A percentile compares a stretch with the other conserved stretches of the same genome.
Evolutionary conservation across 495 filamentous ascomycete species (phyloP).

Genomic region (Aspergillus bridgeri): DNA sequence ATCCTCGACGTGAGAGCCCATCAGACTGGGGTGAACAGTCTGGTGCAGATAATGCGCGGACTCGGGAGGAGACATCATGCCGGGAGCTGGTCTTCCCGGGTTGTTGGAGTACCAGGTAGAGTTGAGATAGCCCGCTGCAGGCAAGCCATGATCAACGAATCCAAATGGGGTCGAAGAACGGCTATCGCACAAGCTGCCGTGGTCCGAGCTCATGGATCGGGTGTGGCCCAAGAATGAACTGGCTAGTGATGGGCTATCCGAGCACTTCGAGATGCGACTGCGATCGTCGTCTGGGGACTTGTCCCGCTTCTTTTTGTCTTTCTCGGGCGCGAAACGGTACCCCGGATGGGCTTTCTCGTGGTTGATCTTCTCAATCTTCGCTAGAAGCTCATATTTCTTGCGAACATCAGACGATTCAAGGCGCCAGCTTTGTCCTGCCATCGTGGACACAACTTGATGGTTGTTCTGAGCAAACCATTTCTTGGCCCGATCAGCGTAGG

Average conservation of each 20-base stretch:
- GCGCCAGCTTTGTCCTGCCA: conserved; percentile 82
- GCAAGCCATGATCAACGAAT: conserved; percentile 22
- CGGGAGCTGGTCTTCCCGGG: conserved; percentile 56
- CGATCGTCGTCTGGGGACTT: conserved; percentile 32
- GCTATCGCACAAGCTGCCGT: conserved; percentile 27
- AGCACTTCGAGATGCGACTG: conserved; percentile 1
- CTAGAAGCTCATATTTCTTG: conserved; percentile 76
- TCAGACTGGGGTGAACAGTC: conserved; percentile 35
- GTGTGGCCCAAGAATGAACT: conserved; percentile 22
- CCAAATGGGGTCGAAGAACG: conserved; percentile 36
- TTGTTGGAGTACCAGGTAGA: conserved; percentile 47
- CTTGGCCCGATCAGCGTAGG: conserved; percentile 85
- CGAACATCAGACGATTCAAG: conserved; percentile 69
- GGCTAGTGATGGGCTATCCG: conserved; percentile 18
- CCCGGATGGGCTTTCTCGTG: conserved; percentile 83
- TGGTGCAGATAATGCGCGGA: conserved; percentile 62
- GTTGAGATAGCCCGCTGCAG: conserved; percentile 26
- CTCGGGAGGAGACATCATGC: conserved; percentile 50
- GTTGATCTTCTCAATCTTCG: conserved; percentile 78
- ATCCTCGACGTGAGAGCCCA: conserved; percentile 27
- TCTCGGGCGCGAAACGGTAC: conserved; percentile 93
- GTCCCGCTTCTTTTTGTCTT: conserved; percentile 54
- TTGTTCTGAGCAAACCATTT: conserved; percentile 81
- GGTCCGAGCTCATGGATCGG: conserved; percentile 26
- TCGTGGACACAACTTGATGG: conserved; percentile 86